These are phyloP conservation scores for Copromyces sp. DNA, from an alignment of 495 filamentous ascomycete genomes.

Conservation along the genomic window DNA sequence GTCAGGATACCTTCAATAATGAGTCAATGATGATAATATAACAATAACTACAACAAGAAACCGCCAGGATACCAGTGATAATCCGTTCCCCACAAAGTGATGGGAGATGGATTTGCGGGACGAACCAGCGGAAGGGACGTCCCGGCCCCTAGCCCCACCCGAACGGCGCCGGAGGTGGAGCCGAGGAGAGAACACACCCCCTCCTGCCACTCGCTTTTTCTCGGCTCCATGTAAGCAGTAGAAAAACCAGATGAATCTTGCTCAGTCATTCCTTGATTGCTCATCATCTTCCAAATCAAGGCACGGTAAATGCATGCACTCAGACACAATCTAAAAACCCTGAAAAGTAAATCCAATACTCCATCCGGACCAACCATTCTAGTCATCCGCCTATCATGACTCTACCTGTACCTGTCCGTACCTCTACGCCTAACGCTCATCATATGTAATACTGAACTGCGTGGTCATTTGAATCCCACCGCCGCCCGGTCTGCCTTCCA, in stretches of 20 bases:
- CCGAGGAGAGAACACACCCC: background rate
- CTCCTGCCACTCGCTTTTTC: background rate
- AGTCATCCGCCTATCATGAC: background rate
- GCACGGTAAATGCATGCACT: background rate
- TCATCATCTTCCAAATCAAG: background rate
- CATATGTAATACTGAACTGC: conserved; percentile 4
- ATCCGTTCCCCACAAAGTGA: background rate
- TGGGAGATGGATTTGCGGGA: background rate
- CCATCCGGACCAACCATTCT: background rate
- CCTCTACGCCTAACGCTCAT: background rate
- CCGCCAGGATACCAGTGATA: background rate
- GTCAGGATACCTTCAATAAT: too few relatives aligned
- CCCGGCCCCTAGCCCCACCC: background rate
- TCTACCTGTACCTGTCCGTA: background rate
- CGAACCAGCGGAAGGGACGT: background rate
- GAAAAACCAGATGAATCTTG: background rate
- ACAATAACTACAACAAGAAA: too few relatives aligned
- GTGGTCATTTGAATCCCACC: conserved; percentile 2
- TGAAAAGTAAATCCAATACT: background rate
- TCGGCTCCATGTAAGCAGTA: background rate
- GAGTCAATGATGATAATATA: too few relatives aligned
- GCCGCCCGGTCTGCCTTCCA: background rate
- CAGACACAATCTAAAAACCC: background rate
- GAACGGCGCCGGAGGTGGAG: background rate
- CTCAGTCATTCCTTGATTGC: background rate